These are phyloP conservation scores for Megacollybia marginata DNA, from an alignment of 768 basidiomycete genomes.

Conservation along the genomic window DNA sequence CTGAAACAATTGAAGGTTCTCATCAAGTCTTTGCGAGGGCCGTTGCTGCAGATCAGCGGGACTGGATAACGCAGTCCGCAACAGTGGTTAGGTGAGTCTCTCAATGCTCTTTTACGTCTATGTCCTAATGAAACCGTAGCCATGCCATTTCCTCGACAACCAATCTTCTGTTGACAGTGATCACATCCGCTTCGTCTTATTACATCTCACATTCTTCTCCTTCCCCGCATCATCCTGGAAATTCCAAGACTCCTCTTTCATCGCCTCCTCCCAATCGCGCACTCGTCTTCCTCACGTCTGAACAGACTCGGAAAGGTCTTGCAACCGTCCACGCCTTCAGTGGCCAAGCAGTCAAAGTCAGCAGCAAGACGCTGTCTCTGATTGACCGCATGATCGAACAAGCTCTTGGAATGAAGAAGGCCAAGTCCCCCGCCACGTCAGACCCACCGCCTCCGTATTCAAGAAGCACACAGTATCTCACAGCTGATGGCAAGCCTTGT, in stretches of 20 bases:
- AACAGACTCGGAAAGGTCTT: constrained; percentile 50
- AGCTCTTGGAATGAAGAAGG: constrained; percentile 39
- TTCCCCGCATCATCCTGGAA: constrained; percentile 30
- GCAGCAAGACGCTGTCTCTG: constrained; percentile 48
- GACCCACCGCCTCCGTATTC: constrained; percentile 6
- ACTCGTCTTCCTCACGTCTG: constrained; percentile 54
- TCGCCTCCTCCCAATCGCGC: constrained; percentile 29
- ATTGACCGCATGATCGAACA: constrained; percentile 56
- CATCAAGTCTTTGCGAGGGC: constrained; percentile 51
- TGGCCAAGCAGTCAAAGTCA: constrained; percentile 61
- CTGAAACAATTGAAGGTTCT: constrained; percentile 29
- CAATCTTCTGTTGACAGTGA: constrained; percentile 52
- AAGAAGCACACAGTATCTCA: constrained; percentile 1
- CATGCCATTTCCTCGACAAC: constrained; percentile 64
- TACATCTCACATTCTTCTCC: constrained; percentile 56
- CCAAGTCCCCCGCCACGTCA: neutral
- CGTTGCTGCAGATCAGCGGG: constrained; percentile 60
- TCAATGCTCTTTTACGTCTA: constrained; percentile 40
- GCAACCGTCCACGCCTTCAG: constrained; percentile 55
- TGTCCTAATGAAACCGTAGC: constrained; percentile 24
- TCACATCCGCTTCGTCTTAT: constrained; percentile 52
- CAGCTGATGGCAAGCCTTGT: constrained; percentile 7
- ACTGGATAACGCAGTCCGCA: constrained; percentile 61
- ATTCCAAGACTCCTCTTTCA: constrained; percentile 12
- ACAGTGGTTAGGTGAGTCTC: constrained; percentile 50